Base-by-base conservation (phyloP, 495 filamentous ascomycete species). In the Xylaria sp. region DNA sequence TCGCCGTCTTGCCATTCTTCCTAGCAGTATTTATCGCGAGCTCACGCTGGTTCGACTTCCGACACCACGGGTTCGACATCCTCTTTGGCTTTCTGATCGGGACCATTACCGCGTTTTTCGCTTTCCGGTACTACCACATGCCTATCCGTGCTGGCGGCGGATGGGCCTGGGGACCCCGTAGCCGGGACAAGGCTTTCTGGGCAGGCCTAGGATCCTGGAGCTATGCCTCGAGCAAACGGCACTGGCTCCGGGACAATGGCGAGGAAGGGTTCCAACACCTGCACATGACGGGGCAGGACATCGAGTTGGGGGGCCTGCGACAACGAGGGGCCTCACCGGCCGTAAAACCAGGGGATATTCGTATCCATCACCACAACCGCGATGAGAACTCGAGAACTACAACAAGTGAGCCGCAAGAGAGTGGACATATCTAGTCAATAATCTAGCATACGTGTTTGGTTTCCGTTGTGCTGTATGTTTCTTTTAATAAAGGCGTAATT, bases 51-150 rank as follows among this genome's bases (percentile, higher is more conserved):
- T 90, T 93, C 85, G 94, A 97, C 76, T 93, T 92, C 75, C 87
- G 93, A 11, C 94, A 97, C 74, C 93, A 97, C 80, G 92, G 91
- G 15, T 97, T 97, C 80, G 94, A 97, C 70, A 94, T 97, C 53
- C 84, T 97, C 29, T 92, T 91, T 33, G 93, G 93, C 8, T 90
- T 87, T 26, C 75, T 92, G 2, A 88, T 95, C 57, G 92, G 92
- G 9, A 75, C 79, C 29, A 73, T 85, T 46, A 71, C 71, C 6
- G 80, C 87, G 14, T 79, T 84, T 67, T 88, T 86, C 71, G 74
- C 84, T 29, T 89, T 89, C 79, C 78, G 82, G 24, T 88, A 82
- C 69, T 89, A 89, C 70, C 90, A 93, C 73, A 81, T 93, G 11
- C 90, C 92, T 15, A 87, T 94, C 72, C 81, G 82, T 19, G 82